These are phyloP conservation scores for Mycosphaerella arachidis DNA, from an alignment of 2,329 filamentous ascomycete species.

Conservation along the genomic window DNA sequence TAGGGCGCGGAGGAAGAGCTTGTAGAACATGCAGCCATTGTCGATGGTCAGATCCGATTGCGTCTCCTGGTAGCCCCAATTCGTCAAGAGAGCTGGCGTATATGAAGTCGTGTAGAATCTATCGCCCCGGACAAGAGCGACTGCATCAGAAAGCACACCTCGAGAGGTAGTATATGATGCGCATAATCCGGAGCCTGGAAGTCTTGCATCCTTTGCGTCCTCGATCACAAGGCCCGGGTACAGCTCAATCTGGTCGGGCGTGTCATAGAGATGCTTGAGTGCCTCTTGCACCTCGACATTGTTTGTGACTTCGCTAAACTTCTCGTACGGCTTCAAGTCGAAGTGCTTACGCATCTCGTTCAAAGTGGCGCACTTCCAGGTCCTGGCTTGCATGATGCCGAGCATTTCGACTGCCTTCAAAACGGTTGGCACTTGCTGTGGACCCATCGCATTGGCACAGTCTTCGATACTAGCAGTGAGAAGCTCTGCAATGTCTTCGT, in stretches of 20 bases:
- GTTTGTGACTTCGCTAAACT: slow-evolving; percentile 56
- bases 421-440: slow-evolving; percentile 54
- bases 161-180: slow-evolving; percentile 52
- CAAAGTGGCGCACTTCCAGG: slow-evolving; percentile 57
- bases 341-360: slow-evolving; percentile 65
- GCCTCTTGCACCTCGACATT: slow-evolving; percentile 53
- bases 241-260: slow-evolving; percentile 64
- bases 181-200: slow-evolving; percentile 51
- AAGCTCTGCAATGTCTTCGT: slow-evolving; percentile 54
- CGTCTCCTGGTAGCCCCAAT: slow-evolving; percentile 47
- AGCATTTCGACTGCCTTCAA: slow-evolving; percentile 60
- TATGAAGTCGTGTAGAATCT: slow-evolving; percentile 52
- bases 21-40: slow-evolving; percentile 49
- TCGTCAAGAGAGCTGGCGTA: slow-evolving; percentile 35
- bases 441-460: slow-evolving; percentile 56
- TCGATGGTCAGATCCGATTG: slow-evolving; percentile 42
- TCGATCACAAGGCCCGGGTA: slow-evolving; percentile 66
- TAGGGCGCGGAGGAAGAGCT: slow-evolving; percentile 48
- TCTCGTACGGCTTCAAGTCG: slow-evolving; percentile 52
- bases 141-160: slow-evolving; percentile 57
- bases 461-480: slow-evolving; percentile 59
- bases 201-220: slow-evolving; percentile 49
- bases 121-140: slow-evolving; percentile 56
- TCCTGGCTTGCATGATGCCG: slow-evolving; percentile 58
- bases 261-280: slow-evolving; percentile 57